A percentile compares a stretch with the other conserved stretches of the same genome.
Conservation (phyloP, 768 basidiomycete genomes). For the Strobilomyces echinocephalus region DNA sequence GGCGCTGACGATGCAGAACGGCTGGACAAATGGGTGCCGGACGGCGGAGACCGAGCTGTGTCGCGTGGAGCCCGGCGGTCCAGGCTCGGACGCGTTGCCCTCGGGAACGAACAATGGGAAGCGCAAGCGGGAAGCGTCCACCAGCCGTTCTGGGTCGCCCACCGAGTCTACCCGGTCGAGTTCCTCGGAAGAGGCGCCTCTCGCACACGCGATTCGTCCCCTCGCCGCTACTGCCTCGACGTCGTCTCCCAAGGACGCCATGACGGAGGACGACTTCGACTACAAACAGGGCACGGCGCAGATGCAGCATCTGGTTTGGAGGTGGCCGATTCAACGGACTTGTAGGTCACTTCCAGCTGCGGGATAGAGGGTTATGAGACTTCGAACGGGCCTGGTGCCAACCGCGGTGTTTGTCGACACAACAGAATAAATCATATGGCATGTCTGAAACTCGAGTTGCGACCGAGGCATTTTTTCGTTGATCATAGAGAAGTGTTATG, state of each 20-base stretch:
- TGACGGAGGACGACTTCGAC: constrained; percentile 70
- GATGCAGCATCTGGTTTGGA: no score
- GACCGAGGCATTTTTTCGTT: no score
- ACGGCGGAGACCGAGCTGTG: constrained; percentile 38
- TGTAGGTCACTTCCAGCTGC: no score
- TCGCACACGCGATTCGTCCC: background rate
- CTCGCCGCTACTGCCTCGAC: background rate
- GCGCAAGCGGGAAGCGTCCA: constrained; percentile 24
- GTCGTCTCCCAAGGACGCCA: constrained; percentile 27
- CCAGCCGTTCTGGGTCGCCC: constrained; percentile 15
- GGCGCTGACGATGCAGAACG: constrained; percentile 54
- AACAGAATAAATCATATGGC: no score
- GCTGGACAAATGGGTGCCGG: constrained; percentile 70
- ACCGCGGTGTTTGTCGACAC: no score
- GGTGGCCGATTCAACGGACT: no score
- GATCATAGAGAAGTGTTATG: no score
- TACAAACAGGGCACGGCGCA: constrained; percentile 64
- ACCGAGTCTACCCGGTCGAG: constrained; percentile 21
- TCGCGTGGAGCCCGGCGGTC: constrained; percentile 24
- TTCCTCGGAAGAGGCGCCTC: constrained; percentile 11
- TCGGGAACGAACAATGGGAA: constrained; percentile 30
- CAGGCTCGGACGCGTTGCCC: constrained; percentile 10
- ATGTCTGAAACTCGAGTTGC: no score
- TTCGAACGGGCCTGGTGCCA: no score
- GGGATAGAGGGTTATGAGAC: no score